Evolutionary conservation across 306 rosid genomes (phyloP).

Genomic region (Mimosa bimucronata): DNA sequence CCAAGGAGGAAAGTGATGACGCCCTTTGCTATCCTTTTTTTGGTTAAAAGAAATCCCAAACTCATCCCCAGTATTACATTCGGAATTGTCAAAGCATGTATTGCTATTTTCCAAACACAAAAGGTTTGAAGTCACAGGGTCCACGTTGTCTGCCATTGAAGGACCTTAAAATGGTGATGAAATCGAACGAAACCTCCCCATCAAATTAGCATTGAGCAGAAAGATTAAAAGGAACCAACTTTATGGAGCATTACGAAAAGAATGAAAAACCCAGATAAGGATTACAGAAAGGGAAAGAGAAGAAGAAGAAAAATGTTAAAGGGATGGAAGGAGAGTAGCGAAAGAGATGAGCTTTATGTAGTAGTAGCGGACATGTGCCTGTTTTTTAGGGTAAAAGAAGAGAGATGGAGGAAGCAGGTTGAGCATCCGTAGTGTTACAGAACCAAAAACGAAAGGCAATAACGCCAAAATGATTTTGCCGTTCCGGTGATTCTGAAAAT

Average conservation of each 20-base stretch:
- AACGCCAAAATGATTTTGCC: conserved; percentile 6
- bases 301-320: background rate
- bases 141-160: conserved; percentile 69
- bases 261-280: conserved; percentile 39
- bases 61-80: conserved; percentile 46
- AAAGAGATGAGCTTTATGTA: conserved; percentile 59
- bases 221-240: conserved; percentile 44
- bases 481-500: background rate
- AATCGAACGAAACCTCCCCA: conserved; percentile 48
- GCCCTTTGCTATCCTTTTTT: conserved; percentile 31
- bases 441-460: conserved; percentile 29
- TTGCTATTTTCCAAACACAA: conserved; percentile 59
- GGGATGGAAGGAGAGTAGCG: conserved; percentile 31
- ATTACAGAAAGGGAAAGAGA: conserved; percentile 7
- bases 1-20: conserved; percentile 33
- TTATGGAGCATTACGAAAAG: conserved; percentile 17
- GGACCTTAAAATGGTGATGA: conserved; percentile 37
- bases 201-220: conserved; percentile 42
- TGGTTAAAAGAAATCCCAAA: conserved; percentile 47
- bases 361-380: conserved; percentile 52
- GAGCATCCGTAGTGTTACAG: conserved; percentile 34
- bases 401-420: conserved; percentile 30
- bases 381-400: conserved; percentile 56
- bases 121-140: conserved; percentile 55
- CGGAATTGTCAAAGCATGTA: conserved; percentile 53